A percentile compares a stretch with the other conserved stretches of the same genome.
These are phyloP conservation scores for Lactarius deliciosus DNA, from an alignment of 768 basidiomycete species.

Conservation along the genomic window DNA sequence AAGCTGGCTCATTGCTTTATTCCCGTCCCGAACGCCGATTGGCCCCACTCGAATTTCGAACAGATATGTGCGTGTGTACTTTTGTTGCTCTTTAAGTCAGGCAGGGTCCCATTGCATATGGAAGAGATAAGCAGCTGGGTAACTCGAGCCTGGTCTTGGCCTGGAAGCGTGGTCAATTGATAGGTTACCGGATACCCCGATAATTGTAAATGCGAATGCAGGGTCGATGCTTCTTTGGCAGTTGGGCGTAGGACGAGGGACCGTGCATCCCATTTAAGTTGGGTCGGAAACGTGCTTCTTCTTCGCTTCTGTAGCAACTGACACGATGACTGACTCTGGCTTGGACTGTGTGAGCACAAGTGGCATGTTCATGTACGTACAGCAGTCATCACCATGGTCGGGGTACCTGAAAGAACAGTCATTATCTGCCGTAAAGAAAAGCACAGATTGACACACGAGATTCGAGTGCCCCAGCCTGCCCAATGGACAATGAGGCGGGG, in stretches of 20 bases:
- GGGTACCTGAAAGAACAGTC: slow-evolving; percentile 10
- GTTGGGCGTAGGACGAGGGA: background rate
- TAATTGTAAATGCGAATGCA: background rate
- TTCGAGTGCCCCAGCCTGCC: background rate
- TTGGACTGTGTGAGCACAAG: too few relatives aligned
- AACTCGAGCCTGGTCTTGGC: too few relatives aligned
- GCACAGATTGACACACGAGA: slow-evolving; percentile 16
- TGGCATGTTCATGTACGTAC: background rate
- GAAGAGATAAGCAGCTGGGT: too few relatives aligned
- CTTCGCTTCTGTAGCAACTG: background rate
- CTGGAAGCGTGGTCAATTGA: background rate
- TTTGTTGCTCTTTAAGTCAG: background rate
- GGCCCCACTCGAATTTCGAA: background rate
- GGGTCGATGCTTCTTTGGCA: background rate
- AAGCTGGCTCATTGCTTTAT: background rate
- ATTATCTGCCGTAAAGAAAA: slow-evolving; percentile 4
- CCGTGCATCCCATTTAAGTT: background rate
- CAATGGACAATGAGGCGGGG: background rate
- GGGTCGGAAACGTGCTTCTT: background rate
- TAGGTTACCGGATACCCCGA: background rate
- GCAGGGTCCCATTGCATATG: too few relatives aligned
- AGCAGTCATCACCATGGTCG: background rate
- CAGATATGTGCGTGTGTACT: background rate
- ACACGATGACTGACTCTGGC: too few relatives aligned
- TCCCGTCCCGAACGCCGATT: background rate